Evolutionary conservation across 495 filamentous ascomycete genomes (phyloP), one percentile per base, ranked within the genome.

Genomic region (Xanthoparmelia taractica): DNA sequence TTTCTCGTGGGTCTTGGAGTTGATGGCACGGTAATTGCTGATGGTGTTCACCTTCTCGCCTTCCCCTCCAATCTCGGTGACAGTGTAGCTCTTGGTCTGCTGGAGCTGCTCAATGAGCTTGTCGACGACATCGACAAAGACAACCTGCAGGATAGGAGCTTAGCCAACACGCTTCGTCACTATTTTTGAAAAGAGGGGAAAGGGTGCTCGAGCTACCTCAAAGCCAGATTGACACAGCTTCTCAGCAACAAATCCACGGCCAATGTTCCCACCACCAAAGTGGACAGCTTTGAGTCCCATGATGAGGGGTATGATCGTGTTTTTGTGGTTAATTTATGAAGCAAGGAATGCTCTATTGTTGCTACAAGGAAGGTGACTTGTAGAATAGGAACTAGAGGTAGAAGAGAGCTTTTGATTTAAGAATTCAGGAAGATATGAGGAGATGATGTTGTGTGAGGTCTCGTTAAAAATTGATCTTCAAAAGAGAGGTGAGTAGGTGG

Each of bases 181-280:
- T 13, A 12, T 15, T 13, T 17, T 41, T 38, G 37, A 36, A 52
- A 5, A 27, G 27, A 10, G 27, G 31, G 43, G 50, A 5, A 25
- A 27, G 17, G 27, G 29, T 27, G 13, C 8, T 33, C 29, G 8
- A 23, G 29, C 43, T 54, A 71, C 69, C 65, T 71, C 69, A 55
- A 41, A 71, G 57, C 69, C 89, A 8, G 87, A 88, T 67, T 88
- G 82, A 76, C 95, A 87, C 56, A 97, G 85, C 78, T 97, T 85
- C 65, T 86, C 85, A 59, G 82, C 85, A 33, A 87, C 84, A 61
- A 85, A 84, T 67, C 83, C 82, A 70, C 84, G 82, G 71, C 85
- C 85, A 74, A 96, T 96, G 81, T 96, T 96, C 70, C 92, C 92
- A 71, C 91, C 91, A 63, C 92, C 92, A 69, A 96, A 96, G 76